Base-by-base conservation (phyloP, 1,139 yeast genomes). In the Protomyces pachydermus region DNA sequence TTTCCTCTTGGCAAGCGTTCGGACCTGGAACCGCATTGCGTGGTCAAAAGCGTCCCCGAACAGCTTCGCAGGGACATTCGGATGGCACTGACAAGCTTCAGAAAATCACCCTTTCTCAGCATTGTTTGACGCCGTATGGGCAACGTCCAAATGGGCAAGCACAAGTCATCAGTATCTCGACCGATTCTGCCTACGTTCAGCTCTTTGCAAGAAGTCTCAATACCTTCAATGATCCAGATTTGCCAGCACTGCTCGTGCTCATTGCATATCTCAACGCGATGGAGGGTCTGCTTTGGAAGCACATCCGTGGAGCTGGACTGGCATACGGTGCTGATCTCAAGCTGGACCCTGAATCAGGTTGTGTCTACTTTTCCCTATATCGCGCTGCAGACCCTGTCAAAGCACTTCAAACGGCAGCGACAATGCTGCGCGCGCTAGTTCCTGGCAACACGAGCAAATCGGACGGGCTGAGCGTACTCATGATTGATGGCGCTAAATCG, bases 221-320 rank as follows among this genome's bases (percentile, higher is more conserved):
- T 10, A 84, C 84, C 68, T 89, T 86, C 71, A 74, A 80, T 35
- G 81, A 87, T 65, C 81, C 82, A 16, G 97, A 91, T 70, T 78
- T 85, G 50, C 85, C 88, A 62, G 85, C 86, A 34, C 80, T 93
- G 56, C 81, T 86, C 0, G 80, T 93, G 23, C 90, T 93, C 6
- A 81, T 87, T 10, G 91, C 88, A 66, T 88, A 86, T 71, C 78
- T 95, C 67, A 87, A 86, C 69, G 88, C 91, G 35, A 90, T 90
- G 28, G 99, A 95, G 75, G 99, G 99, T 1, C 98, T 98, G 46
- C 86, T 93, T 69, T 93, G 98, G 98, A 83, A 91, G 72, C 96
- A 95, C 60, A 88, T 95, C 50, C 83, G 99, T 75, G 99, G 99
- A 48, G 83, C 91, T 1, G 99, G 99, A 1, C 79, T 90, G 63